A percentile compares a stretch with the other conserved stretches of the same genome.
These are phyloP conservation scores for Auriscalpium vulgare DNA, from an alignment of 768 basidiomycete species.

Conservation along the genomic window DNA sequence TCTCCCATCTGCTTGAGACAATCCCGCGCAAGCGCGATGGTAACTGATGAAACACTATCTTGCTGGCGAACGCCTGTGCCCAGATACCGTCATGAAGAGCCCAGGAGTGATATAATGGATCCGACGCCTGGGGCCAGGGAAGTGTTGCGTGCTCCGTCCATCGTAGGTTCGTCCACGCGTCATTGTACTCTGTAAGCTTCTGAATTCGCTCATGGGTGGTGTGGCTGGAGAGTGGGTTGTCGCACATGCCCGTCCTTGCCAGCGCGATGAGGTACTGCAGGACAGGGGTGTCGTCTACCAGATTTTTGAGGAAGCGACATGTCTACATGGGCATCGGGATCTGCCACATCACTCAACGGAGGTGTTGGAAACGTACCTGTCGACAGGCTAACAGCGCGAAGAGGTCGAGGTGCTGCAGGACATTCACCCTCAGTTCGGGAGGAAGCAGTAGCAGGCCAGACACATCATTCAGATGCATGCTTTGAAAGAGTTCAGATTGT, in stretches of 20 bases:
- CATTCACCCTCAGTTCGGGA: too few relatives aligned
- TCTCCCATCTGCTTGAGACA: too few relatives aligned
- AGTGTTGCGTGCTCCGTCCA: not conserved
- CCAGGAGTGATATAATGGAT: not conserved
- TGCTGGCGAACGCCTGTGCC: not conserved
- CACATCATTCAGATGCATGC: too few relatives aligned
- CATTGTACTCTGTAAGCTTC: not conserved
- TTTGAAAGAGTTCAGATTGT: too few relatives aligned
- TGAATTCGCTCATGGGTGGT: not conserved
- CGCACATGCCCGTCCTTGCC: not conserved
- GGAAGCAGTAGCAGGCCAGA: too few relatives aligned
- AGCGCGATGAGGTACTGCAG: not conserved
- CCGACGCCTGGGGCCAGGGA: not conserved
- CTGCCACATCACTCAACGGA: too few relatives aligned
- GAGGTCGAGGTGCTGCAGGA: too few relatives aligned
- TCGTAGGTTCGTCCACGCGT: not conserved
- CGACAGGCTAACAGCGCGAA: too few relatives aligned
- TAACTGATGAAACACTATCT: conserved; percentile 38
- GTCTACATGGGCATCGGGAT: not conserved
- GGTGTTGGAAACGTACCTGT: too few relatives aligned
- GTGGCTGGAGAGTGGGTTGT: not conserved
- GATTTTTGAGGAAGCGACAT: not conserved
- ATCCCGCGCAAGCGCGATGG: conserved; percentile 37
- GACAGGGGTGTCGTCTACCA: not conserved
- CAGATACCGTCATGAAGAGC: not conserved